A percentile compares a stretch with the other conserved stretches of the same genome.
phyloP scores from a whole-genome alignment of 768 basidiomycete species.

The Coprinopsis marcescibilis region DNA sequence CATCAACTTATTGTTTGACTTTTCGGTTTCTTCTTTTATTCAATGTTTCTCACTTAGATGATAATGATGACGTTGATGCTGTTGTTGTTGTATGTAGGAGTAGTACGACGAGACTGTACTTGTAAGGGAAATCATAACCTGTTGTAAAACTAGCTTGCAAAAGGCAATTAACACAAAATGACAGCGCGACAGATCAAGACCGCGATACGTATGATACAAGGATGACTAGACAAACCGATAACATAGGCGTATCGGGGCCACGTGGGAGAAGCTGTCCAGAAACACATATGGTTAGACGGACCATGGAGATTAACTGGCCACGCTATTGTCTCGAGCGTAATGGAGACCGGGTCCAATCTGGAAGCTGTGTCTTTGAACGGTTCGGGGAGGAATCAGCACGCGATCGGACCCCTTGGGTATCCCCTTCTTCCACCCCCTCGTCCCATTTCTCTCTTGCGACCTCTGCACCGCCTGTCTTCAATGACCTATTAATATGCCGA shows the following conservation, averaged over 20 bases:
- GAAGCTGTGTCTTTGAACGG: conserved; percentile 42
- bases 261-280: too few species aligned
- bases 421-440: conserved; percentile 44
- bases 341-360: conserved; percentile 76
- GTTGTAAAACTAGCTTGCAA: too few species aligned
- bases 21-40: background rate
- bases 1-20: background rate
- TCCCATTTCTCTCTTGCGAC: conserved; percentile 85
- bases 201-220: too few species aligned
- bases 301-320: conserved; percentile 27
- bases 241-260: too few species aligned
- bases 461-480: conserved; percentile 85
- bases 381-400: conserved; percentile 25
- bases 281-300: background rate
- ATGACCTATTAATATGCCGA: conserved; percentile 54
- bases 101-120: too few species aligned
- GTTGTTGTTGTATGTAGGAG: too few species aligned
- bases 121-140: too few species aligned
- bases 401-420: conserved; percentile 6
- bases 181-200: too few species aligned
- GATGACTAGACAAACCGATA: too few species aligned
- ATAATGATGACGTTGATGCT: too few species aligned
- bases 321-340: conserved; percentile 58
- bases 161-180: too few species aligned
- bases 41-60: background rate